Base-by-base conservation (phyloP, 1,284 basidiomycete genomes). In the Volvariella surrecta region DNA sequence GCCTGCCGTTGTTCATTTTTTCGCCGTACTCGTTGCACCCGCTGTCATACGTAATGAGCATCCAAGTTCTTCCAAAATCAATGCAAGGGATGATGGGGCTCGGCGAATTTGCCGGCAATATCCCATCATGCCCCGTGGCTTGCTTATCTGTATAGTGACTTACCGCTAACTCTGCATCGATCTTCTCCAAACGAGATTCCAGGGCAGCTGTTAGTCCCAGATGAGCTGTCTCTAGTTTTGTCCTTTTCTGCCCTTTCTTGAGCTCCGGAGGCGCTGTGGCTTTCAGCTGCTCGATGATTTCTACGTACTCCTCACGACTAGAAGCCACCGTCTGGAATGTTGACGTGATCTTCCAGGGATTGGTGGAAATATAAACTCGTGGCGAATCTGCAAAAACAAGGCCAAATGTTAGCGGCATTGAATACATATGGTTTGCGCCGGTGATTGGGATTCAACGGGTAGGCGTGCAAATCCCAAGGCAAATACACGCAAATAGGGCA, bases 331-430 rank as follows among this genome's bases (percentile, higher is more conserved):
- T 70, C 51, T 79, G 71, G 56, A 89, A 85, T 19, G 78, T 78
- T 20, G 83, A 76, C 13, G 81, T 76, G 30, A 80, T 79, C 65
- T 88, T 89, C 87, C 86, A 89, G 22, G 86, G 86, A 58, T 89
- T 89, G 8, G 82, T 85, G 21, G 87, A 89, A 28, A 74, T 63
- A 55, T 86, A 89, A 45, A 89, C 64, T 48, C 86, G 76, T 32
- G 86, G 82, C 41, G 87, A 89, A 66, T 84, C 86, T 89, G 57
- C 55, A 57, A 54, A 57, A 50, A 60, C 54, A 52, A 51, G 50
- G 50, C 55, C 51, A 41, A 53, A 39, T 56, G 59, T 47, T 46
- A 55, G 49, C 45, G 58, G 48, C 48, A 46, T 52, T 54, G 50
- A 50, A 47, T 50, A 45, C 50, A 46, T 51, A 50, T 55, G 55